phyloP scores from a whole-genome alignment of 2,329 filamentous ascomycete genomes.

The Xylariaceae sp. region DNA sequence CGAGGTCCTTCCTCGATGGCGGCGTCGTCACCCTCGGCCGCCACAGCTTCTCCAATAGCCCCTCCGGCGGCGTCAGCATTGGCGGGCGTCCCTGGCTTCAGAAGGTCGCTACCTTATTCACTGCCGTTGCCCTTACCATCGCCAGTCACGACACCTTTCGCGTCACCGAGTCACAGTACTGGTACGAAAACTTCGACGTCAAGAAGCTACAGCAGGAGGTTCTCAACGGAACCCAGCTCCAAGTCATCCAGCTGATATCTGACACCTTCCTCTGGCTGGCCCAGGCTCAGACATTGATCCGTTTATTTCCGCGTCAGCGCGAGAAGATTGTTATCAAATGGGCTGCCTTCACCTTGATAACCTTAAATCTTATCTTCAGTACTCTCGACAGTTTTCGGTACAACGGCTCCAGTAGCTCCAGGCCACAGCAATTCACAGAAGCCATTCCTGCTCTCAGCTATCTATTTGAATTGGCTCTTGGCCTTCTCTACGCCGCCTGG shows the following conservation, averaged over 20 bases:
- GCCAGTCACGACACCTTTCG: constrained; percentile 88
- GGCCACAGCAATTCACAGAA: constrained; percentile 75
- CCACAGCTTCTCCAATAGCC: constrained; percentile 80
- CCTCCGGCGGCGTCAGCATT: constrained; percentile 74
- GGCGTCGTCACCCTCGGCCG: constrained; percentile 77
- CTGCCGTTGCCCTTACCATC: constrained; percentile 84
- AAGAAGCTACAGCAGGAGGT: constrained; percentile 71
- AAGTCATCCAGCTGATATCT: constrained; percentile 86
- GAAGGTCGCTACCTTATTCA: constrained; percentile 69
- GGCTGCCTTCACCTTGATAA: constrained; percentile 91
- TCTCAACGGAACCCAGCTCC: constrained; percentile 78
- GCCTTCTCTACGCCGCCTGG: constrained; percentile 86
- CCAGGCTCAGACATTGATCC: constrained; percentile 93
- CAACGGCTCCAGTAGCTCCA: constrained; percentile 47
- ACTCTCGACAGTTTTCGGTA: constrained; percentile 81
- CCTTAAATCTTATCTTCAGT: constrained; percentile 85
- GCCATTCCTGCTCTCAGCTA: constrained; percentile 90
- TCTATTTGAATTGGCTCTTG: constrained; percentile 81
- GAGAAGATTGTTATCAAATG: constrained; percentile 99
- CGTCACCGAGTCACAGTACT: constrained; percentile 79
- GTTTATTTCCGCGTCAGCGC: constrained; percentile 90
- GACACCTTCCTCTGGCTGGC: constrained; percentile 97
- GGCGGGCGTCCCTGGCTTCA: constrained; percentile 93
- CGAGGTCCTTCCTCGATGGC: constrained; percentile 87
- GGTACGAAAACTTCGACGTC: constrained; percentile 75